A percentile compares a stretch with the other conserved stretches of the same genome.
Conservation (phyloP, 2,329 filamentous ascomycete species). For the Dactylellina parvicollis region DNA sequence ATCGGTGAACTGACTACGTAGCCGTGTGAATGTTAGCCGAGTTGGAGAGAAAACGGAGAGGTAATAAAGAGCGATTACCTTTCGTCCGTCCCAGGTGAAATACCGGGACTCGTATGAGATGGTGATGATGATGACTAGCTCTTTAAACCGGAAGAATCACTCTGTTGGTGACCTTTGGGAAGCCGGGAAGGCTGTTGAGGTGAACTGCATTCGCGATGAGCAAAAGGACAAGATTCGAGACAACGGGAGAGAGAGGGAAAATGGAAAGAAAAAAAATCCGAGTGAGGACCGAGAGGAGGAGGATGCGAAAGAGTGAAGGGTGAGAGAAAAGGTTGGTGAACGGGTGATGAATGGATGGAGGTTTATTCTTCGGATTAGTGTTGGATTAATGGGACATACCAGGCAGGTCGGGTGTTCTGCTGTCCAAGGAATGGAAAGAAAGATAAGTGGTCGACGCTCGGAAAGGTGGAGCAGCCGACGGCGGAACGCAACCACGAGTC, state of each 20-base stretch:
- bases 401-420: slow-evolving; percentile 51
- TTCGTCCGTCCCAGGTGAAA: slow-evolving; percentile 21
- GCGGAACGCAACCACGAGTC: slow-evolving; percentile 18
- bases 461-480: slow-evolving; percentile 40
- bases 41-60: background rate
- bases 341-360: slow-evolving; percentile 15
- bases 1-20: slow-evolving; percentile 45
- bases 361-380: slow-evolving; percentile 30
- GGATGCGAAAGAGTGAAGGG: slow-evolving; percentile 5
- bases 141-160: slow-evolving; percentile 42
- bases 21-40: slow-evolving; percentile 4
- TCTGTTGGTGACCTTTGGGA: slow-evolving; percentile 47
- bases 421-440: slow-evolving; percentile 50
- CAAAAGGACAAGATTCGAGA: slow-evolving; percentile 23
- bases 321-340: slow-evolving; percentile 12
- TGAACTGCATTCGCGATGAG: slow-evolving; percentile 54
- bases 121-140: slow-evolving; percentile 27
- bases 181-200: slow-evolving; percentile 45
- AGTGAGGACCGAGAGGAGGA: slow-evolving; percentile 22
- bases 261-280: too few relatives aligned
- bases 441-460: slow-evolving; percentile 39
- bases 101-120: slow-evolving; percentile 10
- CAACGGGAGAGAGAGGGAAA: slow-evolving; percentile 6
- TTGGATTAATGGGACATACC: slow-evolving; percentile 54
- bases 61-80: slow-evolving; percentile 16